A percentile compares a stretch with the other conserved stretches of the same genome.
Evolutionary conservation across 202 grass and related monocot genomes (phyloP).

Genomic region (Dendrocalamus latiflorus): DNA sequence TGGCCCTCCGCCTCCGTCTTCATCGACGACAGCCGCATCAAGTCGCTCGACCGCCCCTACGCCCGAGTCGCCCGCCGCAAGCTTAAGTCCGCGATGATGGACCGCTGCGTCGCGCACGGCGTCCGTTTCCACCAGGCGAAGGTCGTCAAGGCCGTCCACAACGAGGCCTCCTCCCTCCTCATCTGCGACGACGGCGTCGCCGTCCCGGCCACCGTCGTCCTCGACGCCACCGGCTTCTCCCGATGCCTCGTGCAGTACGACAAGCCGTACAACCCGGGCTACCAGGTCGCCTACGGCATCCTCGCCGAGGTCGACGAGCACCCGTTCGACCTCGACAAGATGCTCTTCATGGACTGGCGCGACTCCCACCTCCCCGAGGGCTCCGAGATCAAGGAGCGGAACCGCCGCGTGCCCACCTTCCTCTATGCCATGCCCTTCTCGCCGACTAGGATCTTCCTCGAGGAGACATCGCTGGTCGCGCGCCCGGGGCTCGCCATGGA

Average conservation of each 20-base stretch:
- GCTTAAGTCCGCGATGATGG: slow-evolving; percentile 89
- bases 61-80: slow-evolving; percentile 75
- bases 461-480: slow-evolving; percentile 89
- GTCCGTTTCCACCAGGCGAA: slow-evolving; percentile 85
- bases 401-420: slow-evolving; percentile 75
- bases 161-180: slow-evolving; percentile 62
- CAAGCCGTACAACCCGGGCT: no score
- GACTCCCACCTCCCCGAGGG: no score
- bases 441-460: slow-evolving; percentile 74
- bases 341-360: no score
- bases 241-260: no score
- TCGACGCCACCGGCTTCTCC: no score
- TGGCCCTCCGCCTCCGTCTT: slow-evolving; percentile 78
- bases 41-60: slow-evolving; percentile 71
- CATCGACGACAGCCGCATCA: slow-evolving; percentile 36
- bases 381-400: slow-evolving; percentile 51
- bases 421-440: slow-evolving; percentile 98
- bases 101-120: slow-evolving; percentile 65
- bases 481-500: slow-evolving; percentile 81
- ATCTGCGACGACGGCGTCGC: slow-evolving; percentile 80
- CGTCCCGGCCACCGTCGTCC: slow-evolving; percentile 65
- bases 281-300: no score
- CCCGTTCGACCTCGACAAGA: no score
- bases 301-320: no score
- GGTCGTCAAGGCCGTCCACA: slow-evolving; percentile 65